Base-by-base conservation (phyloP, 2,329 filamentous ascomycete genomes). In the Apiospora sp. region DNA sequence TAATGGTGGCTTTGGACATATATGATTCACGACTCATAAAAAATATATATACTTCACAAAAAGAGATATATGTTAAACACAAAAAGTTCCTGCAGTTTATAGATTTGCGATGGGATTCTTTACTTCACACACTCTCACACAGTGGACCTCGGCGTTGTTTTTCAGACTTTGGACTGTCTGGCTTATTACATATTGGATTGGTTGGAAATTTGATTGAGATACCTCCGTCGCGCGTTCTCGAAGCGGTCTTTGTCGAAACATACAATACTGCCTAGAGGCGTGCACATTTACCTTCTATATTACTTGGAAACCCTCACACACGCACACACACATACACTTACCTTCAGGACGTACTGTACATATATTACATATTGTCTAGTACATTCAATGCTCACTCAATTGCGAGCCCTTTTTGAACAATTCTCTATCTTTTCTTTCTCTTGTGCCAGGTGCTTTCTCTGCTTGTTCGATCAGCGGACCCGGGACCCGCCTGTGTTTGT, bases 131-230 rank as follows among this genome's bases (percentile, higher is more conserved):
- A 37, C 54, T 41, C 37, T 10, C 37, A 41, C 37, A 41, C 13
- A 64, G n/a, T 5, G 30, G 54, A 30, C 54, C 30, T 37, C 16
- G 54, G 54, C 54, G 54, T 61, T 61, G 49, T n/a, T 61, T 34
- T 10, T n/a, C 54, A 61, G 54, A 37, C 54, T 37, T 61, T 61
- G 54, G 58, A 7, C 27, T 4, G 58, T 64, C 58, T 64, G 58
- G 34, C 34, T 64, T 64, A 64, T 64, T 64, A 64, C 58, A 13
- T 64, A 64, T 64, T 64, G 58, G 58, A 64, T 64, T 37, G 58
- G 58, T 64, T 61, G 58, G 58, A 64, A 64, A 64, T 41, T 37
- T 41, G 58, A 64, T 64, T n/a, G 58, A 64, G 58, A 64, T 64
- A 64, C 58, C 58, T 64, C 58, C 34, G 58, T 41, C 19, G 58